Base-by-base conservation (phyloP, 2,329 filamentous ascomycete genomes). In the Colletotrichum chlorophyti region DNA sequence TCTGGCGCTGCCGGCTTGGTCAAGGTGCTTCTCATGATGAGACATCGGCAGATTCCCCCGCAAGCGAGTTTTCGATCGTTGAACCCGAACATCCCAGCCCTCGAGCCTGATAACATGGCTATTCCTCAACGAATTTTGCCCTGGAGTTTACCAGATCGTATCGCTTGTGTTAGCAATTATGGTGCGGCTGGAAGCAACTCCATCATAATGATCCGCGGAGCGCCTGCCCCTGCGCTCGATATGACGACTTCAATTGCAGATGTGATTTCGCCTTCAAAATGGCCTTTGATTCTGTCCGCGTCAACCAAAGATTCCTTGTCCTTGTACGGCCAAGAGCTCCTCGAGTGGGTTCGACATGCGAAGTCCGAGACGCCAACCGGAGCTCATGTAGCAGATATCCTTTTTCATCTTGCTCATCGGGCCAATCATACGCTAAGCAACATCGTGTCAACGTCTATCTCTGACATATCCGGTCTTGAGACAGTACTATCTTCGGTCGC, bases 111-210 rank as follows among this genome's bases (percentile, higher is more conserved):
- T 11, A 11, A 11, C 1, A 42, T 53, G 35, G 43, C 23, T 2
- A 43, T 47, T 11, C 42, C 49, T 8, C 29, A 3, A 7, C 1
- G 7, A 4, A n/a, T 29, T 14, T 32, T 5, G 2, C 17, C 37
- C 3, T 54, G 42, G 49, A 21, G 11, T 3, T 1, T 27, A 14
- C 4, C 2, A 6, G 23, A 37, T 3, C 61, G 66, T 7, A 43
- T 65, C 5, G 72, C 70, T 1, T 53, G 70, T 3, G 50, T 76
- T 6, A 76, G 74, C 54, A 76, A 71, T 52, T 76, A 72, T 43
- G 72, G 74, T 15, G 73, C 73, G 0, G 60, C 64, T 0, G 66
- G 68, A 0, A 65, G 52, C 17, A 71, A 67, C 49, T 64, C 64
- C 2, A 64, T 65, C 2, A 41, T 70, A 2, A 43, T 71, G 9